phyloP scores from a whole-genome alignment of 225 moss, liverwort and hornwort genomes.

The Climacium dendroides region DNA sequence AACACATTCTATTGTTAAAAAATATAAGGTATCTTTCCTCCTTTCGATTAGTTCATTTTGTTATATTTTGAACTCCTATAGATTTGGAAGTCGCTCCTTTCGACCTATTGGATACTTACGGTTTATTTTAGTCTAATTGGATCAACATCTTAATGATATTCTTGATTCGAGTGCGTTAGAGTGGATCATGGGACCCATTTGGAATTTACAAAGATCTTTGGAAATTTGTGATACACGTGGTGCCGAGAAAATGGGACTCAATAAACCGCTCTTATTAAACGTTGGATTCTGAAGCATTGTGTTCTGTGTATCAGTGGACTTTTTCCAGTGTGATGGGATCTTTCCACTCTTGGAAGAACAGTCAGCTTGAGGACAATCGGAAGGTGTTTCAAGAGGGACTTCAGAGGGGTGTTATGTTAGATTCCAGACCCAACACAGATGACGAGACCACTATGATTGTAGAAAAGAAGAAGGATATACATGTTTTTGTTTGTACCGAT shows the following conservation, averaged over 20 bases:
- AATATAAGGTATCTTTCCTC: neutral
- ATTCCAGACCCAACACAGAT: neutral
- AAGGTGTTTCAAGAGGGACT: conserved; percentile 29
- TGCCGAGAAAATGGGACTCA: neutral
- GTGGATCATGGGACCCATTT: neutral
- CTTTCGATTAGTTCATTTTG: neutral
- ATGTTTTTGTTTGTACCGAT: conserved; percentile 58
- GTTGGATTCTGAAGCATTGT: neutral
- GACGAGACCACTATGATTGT: neutral
- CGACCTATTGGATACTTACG: neutral
- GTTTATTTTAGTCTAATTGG: neutral
- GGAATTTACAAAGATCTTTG: neutral
- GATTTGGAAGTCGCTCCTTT: neutral
- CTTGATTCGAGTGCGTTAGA: neutral
- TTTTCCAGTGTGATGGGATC: conserved; percentile 36
- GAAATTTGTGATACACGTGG: neutral
- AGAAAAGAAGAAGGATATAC: conserved; percentile 17
- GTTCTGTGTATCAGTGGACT: conserved; percentile 28
- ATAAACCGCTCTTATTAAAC: neutral
- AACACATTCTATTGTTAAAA: neutral
- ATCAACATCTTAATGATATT: neutral
- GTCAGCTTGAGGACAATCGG: conserved; percentile 45
- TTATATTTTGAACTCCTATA: neutral
- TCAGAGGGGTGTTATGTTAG: neutral
- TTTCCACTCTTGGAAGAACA: conserved; percentile 43